phyloP scores from a whole-genome alignment of 805 yeast genomes.

The Nakazawaea pomicola region DNA sequence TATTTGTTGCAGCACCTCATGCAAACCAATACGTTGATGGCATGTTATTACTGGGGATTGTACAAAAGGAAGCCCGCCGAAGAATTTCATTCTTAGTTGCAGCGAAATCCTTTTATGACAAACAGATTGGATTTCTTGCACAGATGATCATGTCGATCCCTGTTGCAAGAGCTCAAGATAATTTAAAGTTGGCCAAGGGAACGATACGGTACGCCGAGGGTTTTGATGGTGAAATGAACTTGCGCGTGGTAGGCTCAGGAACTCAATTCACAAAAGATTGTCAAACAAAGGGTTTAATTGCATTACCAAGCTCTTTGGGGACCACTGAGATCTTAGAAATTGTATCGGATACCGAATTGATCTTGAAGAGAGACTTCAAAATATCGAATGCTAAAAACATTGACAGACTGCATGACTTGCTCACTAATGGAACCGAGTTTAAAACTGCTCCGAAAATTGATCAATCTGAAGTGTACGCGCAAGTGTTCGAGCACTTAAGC shows the following conservation, averaged over 20 bases:
- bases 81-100: constrained; percentile 52
- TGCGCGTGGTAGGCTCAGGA: constrained; percentile 53
- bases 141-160: constrained; percentile 80
- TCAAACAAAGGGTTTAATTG: constrained; percentile 59
- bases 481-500: constrained; percentile 79
- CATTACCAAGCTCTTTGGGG: constrained; percentile 76
- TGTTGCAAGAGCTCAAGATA: constrained; percentile 90
- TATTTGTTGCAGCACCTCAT: constrained; percentile 78
- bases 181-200: constrained; percentile 64
- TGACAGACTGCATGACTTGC: constrained; percentile 32
- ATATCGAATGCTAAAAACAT: constrained; percentile 31
- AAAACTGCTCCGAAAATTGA: constrained; percentile 80
- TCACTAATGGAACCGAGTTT: constrained; percentile 50
- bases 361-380: constrained; percentile 64
- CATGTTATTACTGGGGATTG: constrained; percentile 76
- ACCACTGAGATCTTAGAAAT: constrained; percentile 66
- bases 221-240: constrained; percentile 37
- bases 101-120: constrained; percentile 40
- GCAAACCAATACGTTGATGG: constrained; percentile 83
- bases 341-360: constrained; percentile 65
- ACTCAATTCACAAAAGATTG: constrained; percentile 66
- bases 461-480: constrained; percentile 76
- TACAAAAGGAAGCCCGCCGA: constrained; percentile 42
- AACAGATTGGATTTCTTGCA: constrained; percentile 71
- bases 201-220: constrained; percentile 43